A percentile compares a stretch with the other conserved stretches of the same genome.
phyloP scores from a whole-genome alignment of 2,329 filamentous ascomycete species.

The Monilinia laxa region DNA sequence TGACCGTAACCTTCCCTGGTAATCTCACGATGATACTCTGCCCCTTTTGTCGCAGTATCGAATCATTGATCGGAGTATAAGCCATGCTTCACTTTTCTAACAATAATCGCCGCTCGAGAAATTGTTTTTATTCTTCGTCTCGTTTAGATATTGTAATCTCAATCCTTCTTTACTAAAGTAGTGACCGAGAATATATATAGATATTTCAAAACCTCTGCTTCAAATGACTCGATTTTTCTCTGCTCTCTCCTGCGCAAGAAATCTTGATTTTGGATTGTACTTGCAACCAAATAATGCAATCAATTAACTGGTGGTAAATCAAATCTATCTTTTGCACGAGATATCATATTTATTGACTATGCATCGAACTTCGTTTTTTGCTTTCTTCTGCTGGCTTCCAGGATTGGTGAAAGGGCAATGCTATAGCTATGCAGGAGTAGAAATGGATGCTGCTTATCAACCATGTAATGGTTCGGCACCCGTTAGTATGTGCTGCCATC shows the following conservation, averaged over 20 bases:
- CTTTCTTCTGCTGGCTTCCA: not conserved
- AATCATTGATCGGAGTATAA: not conserved
- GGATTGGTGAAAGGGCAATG: slow-evolving; percentile 7
- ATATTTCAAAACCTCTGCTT: too few species aligned
- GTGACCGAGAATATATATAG: not conserved
- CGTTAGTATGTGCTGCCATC: slow-evolving; percentile 22
- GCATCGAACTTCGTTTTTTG: not conserved
- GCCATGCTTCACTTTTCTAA: not conserved
- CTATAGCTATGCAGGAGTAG: slow-evolving; percentile 10
- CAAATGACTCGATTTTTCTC: not conserved
- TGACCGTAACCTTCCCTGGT: not conserved
- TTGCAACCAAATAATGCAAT: not conserved
- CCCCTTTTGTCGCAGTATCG: not conserved
- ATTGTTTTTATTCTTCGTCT: not conserved
- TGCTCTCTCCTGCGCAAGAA: not conserved
- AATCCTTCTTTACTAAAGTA: not conserved
- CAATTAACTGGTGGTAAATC: not conserved
- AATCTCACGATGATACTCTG: not conserved
- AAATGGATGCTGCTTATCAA: slow-evolving; percentile 8
- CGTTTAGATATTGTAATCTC: not conserved
- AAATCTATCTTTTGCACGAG: not conserved
- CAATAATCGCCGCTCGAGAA: not conserved
- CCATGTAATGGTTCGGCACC: slow-evolving; percentile 20
- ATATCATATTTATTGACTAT: not conserved
- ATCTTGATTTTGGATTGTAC: not conserved